Percentiles rank a stretch among this genome's conserved stretches.
Conservation (phyloP, 177 flowering plant genomes). For the Vitis hybrid region DNA sequence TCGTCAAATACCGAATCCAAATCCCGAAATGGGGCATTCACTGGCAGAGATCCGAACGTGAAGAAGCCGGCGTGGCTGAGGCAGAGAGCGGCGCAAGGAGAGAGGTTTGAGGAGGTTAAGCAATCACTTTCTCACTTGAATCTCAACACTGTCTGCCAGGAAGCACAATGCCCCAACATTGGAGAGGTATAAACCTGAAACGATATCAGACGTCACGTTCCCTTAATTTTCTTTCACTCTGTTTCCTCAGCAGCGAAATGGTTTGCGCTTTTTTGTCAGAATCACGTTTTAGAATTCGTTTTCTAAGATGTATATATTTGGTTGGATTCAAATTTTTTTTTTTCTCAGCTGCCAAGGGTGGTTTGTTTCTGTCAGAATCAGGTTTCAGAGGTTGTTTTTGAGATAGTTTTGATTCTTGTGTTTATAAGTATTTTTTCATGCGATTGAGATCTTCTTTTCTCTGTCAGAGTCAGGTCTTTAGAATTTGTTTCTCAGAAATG, state of each 20-base stretch:
- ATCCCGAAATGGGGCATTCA: constrained; percentile 46
- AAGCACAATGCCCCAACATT: constrained; percentile 92
- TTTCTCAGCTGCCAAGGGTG: too few species aligned
- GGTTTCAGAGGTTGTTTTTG: too few species aligned
- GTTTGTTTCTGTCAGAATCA: too few species aligned
- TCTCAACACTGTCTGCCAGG: constrained; percentile 86
- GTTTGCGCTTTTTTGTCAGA: not conserved
- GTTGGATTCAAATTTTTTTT: too few species aligned
- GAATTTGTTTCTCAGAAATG: too few species aligned
- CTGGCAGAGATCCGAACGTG: constrained; percentile 75
- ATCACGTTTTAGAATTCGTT: not conserved
- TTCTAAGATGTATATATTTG: too few species aligned
- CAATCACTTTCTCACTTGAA: constrained; percentile 59
- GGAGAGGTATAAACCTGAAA: constrained; percentile 51
- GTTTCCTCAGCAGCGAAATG: not conserved
- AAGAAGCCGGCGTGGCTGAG: constrained; percentile 86
- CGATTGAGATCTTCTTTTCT: too few species aligned
- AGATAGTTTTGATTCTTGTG: too few species aligned
- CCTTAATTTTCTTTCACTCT: not conserved
- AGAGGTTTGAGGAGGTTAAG: constrained; percentile 65
- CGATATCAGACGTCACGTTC: not conserved
- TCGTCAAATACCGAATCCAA: constrained; percentile 11
- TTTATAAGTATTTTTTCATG: too few species aligned
- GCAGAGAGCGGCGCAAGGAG: constrained; percentile 81
- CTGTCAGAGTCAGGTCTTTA: too few species aligned